Evolutionary conservation across 2,329 filamentous ascomycete genomes (phyloP).

Genomic region (Ophioceras dolichostomum): DNA sequence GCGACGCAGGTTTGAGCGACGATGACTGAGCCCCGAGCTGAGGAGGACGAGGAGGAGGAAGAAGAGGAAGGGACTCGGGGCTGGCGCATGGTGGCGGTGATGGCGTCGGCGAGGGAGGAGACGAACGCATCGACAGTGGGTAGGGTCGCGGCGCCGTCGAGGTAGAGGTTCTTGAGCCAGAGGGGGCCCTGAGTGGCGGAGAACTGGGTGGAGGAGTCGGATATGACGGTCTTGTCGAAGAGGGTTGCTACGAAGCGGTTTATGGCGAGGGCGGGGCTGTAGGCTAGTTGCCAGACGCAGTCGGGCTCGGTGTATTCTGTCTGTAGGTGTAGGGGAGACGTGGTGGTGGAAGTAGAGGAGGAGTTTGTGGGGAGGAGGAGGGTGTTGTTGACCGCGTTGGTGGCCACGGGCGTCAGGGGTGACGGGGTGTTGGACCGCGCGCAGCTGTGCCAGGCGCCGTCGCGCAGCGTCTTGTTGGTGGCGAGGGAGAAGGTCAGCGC

Average conservation of each 20-base stretch:
- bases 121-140: background rate
- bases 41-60: background rate
- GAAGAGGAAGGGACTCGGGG: background rate
- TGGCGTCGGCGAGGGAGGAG: background rate
- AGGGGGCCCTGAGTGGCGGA: background rate
- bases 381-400: background rate
- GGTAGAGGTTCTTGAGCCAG: background rate
- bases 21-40: background rate
- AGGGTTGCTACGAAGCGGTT: background rate
- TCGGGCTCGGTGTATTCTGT: background rate
- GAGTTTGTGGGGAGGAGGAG: background rate
- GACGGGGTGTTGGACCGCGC: background rate
- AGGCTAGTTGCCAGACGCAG: background rate
- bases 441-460: background rate
- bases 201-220: background rate
- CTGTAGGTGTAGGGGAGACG: background rate
- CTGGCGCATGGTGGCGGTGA: background rate
- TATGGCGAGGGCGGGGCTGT: background rate
- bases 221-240: background rate
- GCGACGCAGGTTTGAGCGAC: background rate
- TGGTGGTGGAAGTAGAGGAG: background rate
- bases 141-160: background rate
- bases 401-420: background rate
- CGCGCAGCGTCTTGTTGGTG: background rate
- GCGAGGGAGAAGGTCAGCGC: background rate